Evolutionary conservation across 805 yeast genomes (phyloP).

Genomic region (Hanseniaspora clermontiae): DNA sequence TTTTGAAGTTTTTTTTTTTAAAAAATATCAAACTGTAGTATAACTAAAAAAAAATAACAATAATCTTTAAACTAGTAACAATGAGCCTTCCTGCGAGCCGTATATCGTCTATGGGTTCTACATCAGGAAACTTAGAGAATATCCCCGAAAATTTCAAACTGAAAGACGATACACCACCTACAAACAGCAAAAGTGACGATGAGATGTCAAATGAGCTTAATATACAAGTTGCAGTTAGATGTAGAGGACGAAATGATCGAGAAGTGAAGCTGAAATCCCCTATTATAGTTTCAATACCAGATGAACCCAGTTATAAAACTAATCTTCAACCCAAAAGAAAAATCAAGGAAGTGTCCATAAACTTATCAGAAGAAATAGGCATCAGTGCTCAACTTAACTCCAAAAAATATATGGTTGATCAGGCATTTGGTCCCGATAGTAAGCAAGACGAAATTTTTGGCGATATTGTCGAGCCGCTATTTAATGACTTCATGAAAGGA

Average conservation of each 20-base stretch:
- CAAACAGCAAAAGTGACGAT: not conserved
- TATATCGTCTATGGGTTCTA: not conserved
- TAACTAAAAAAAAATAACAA: no score
- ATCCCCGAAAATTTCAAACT: no score
- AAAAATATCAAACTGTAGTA: no score
- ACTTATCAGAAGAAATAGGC: constrained; percentile 32
- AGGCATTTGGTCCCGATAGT: constrained; percentile 71
- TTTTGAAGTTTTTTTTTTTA: no score
- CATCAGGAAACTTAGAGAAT: not conserved
- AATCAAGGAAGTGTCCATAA: constrained; percentile 36
- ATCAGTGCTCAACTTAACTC: constrained; percentile 32
- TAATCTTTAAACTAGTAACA: not conserved
- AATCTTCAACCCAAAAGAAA: constrained; percentile 22
- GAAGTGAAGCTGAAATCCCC: constrained; percentile 47
- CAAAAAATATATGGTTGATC: constrained; percentile 61
- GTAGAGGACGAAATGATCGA: constrained; percentile 47
- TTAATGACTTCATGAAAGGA: constrained; percentile 58
- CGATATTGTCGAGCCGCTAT: constrained; percentile 50
- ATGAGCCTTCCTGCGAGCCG: not conserved
- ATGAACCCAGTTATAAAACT: constrained; percentile 18
- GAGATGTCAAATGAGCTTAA: constrained; percentile 31
- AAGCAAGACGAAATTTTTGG: constrained; percentile 58
- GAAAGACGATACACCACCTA: not conserved
- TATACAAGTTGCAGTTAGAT: constrained; percentile 51
- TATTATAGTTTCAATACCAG: constrained; percentile 45